Conservation (phyloP, 2,329 filamentous ascomycete genomes). For the Coniosporium tulheliwenetii region DNA sequence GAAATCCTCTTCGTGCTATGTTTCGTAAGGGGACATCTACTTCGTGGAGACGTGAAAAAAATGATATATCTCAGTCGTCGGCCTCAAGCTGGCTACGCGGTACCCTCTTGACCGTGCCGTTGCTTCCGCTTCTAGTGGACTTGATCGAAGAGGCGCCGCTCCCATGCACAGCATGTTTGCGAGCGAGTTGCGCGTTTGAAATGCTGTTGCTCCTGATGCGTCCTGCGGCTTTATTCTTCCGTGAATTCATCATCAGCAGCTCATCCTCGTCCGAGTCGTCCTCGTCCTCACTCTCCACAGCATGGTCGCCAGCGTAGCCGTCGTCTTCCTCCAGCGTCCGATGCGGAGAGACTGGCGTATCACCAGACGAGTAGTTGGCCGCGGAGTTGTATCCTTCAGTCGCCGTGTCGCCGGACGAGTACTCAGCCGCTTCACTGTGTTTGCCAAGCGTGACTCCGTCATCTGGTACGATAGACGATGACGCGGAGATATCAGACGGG, state of each 20-base stretch:
- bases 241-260: conserved; percentile 14
- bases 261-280: conserved; percentile 16
- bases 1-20: no score
- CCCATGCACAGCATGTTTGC: conserved; percentile 11
- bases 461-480: conserved; percentile 25
- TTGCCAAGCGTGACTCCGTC: conserved; percentile 8
- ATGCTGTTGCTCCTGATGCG: conserved; percentile 18
- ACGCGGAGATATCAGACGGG: conserved; percentile 32
- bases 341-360: neutral
- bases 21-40: no score
- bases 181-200: conserved; percentile 19
- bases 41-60: no score
- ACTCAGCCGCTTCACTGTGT: conserved; percentile 7
- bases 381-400: conserved; percentile 2
- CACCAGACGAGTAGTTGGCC: conserved; percentile 1
- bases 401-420: conserved; percentile 11
- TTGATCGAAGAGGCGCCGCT: conserved; percentile 16
- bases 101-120: conserved; percentile 34
- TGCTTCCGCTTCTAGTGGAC: conserved; percentile 30
- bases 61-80: no score
- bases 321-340: conserved; percentile 1
- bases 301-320: conserved; percentile 13
- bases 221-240: conserved; percentile 4
- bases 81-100: conserved; percentile 7
- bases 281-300: conserved; percentile 19